phyloP scores from a whole-genome alignment of 257 asterid genomes.

The Verbena officinalis region DNA sequence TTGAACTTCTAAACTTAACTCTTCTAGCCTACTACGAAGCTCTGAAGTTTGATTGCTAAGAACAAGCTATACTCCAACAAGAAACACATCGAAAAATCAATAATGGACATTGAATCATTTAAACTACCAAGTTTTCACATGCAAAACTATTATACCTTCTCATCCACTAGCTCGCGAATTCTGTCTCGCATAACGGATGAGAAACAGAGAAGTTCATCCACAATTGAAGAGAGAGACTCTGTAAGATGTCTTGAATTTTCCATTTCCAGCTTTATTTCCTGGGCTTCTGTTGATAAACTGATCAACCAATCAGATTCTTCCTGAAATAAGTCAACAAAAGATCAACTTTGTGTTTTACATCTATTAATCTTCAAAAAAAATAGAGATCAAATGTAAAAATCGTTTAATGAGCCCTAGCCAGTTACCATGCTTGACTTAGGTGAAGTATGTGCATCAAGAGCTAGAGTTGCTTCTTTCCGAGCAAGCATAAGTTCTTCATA shows the following conservation, averaged over 20 bases:
- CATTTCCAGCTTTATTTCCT: conserved; percentile 62
- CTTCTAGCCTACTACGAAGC: conserved; percentile 57
- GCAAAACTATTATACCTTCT: conserved; percentile 56
- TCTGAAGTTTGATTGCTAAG: conserved; percentile 58
- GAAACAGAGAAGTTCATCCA: conserved; percentile 57
- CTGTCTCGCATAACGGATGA: conserved; percentile 47
- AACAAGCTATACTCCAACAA: conserved; percentile 52
- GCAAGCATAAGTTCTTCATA: conserved; percentile 62
- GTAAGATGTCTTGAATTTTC: conserved; percentile 54
- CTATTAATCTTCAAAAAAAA: neutral
- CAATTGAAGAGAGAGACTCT: conserved; percentile 50
- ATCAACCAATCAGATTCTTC: conserved; percentile 55
- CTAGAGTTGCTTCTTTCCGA: conserved; percentile 65
- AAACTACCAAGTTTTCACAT: conserved; percentile 19
- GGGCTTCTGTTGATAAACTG: conserved; percentile 49
- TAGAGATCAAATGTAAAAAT: neutral
- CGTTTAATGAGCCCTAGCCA: conserved; percentile 23
- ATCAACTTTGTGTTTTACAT: conserved; percentile 21
- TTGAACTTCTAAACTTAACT: conserved; percentile 51
- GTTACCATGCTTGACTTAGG: conserved; percentile 45
- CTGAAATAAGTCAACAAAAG: conserved; percentile 45
- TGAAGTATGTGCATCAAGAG: conserved; percentile 56
- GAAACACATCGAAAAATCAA: conserved; percentile 32
- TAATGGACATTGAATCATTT: conserved; percentile 18
- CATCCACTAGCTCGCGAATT: conserved; percentile 62